These are phyloP conservation scores for Podospora comata DNA, from an alignment of 495 filamentous ascomycete genomes.

Conservation along the genomic window DNA sequence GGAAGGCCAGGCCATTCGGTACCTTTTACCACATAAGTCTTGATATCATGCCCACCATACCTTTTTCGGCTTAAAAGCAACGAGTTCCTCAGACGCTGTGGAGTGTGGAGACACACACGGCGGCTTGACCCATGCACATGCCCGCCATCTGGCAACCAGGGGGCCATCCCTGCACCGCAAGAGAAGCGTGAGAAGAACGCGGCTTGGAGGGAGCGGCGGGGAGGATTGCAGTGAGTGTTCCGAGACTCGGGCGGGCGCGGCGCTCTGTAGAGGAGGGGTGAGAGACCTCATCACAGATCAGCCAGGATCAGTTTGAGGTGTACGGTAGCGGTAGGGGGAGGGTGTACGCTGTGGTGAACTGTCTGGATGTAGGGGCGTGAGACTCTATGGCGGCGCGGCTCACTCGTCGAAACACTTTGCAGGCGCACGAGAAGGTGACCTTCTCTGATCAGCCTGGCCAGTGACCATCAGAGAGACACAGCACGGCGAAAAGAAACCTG, in stretches of 20 bases:
- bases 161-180: slow-evolving; percentile 17
- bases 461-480: neutral
- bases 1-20: neutral
- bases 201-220: slow-evolving; percentile 1
- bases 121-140: slow-evolving; percentile 25
- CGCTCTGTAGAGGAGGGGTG: neutral
- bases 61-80: slow-evolving; percentile 3
- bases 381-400: slow-evolving; percentile 8
- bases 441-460: neutral
- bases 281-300: neutral
- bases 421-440: neutral
- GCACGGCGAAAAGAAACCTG: neutral
- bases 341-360: neutral
- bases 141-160: slow-evolving; percentile 24
- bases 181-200: neutral
- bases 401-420: slow-evolving; percentile 10
- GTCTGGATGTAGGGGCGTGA: neutral
- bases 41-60: neutral
- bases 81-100: slow-evolving; percentile 5
- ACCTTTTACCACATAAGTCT: neutral
- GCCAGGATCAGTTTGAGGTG: slow-evolving; percentile 7
- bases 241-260: slow-evolving; percentile 17
- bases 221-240: slow-evolving; percentile 18
- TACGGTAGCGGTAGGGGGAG: neutral
- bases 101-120: slow-evolving; percentile 9